Evolutionary conservation across 129 eudicot species (phyloP), one percentile per base, ranked within the genome.

Genomic region (Cynara cardunculus): DNA sequence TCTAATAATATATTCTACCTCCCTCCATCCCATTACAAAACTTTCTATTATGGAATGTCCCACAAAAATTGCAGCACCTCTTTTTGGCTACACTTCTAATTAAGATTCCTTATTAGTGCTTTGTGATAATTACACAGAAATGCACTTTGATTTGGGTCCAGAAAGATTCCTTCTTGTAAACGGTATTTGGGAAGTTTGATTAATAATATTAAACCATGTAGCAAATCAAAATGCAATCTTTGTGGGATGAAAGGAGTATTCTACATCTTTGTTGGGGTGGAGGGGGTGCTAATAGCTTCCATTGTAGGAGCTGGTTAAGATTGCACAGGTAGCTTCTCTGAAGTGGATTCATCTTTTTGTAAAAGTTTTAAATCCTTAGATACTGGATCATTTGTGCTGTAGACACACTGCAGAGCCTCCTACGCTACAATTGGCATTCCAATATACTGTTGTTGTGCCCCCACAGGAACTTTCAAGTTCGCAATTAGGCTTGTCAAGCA

Each of bases 331-430:
- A 27, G 64, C 16, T 49, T 8, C 21, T 12, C 7, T 65, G n/a
- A n/a, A n/a, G n/a, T n/a, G n/a, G n/a, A n/a, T n/a, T n/a, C n/a
- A n/a, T n/a, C 19, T 49, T 34, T 24, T 77, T 64, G 7, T 72
- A 41, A 72, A 28, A 25, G 2, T 72, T 37, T 28, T 19, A 14
- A 65, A n/a, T 53, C 73, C 62, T 34, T 24, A 35, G 32, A 37
- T 77, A 39, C 62, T 77, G 31, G 69, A 28, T 27, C 61, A 25
- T 67, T 73, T 35, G 64, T 25, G 24, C 27, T 75, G 81, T 91
- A 94, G 98, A 65, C 93, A 94, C 87, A 86, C 93, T 65, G 49
- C 88, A 37, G 98, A 94, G 72, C 97, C 85, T 66, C 98, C 98
- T 7, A 90, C 89, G 89, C 44, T 94, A 49, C 98, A 94, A 76